phyloP scores from a whole-genome alignment of 1,139 yeast genomes.

The Candida albicans region DNA sequence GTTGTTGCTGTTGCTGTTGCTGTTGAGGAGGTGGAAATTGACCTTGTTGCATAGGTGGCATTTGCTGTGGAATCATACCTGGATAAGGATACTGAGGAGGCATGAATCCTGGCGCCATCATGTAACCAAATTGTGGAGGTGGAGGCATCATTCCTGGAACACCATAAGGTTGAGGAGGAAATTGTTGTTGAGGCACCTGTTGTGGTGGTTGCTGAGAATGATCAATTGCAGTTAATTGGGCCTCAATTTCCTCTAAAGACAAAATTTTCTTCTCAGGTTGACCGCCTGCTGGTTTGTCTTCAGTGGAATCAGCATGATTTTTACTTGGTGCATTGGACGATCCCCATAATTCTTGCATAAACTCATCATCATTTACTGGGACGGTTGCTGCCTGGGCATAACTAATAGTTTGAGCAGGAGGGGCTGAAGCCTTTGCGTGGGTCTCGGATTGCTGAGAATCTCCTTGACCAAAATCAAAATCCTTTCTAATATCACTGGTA shows the following conservation, averaged over 20 bases:
- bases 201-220: constrained; percentile 21
- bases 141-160: constrained; percentile 41
- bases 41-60: constrained; percentile 16
- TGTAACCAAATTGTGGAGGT: constrained; percentile 40
- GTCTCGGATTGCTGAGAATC: constrained; percentile 20
- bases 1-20: constrained; percentile 19
- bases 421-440: constrained; percentile 14
- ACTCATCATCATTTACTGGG: constrained; percentile 45
- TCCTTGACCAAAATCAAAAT: constrained; percentile 68
- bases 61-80: constrained; percentile 29
- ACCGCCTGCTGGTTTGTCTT: constrained; percentile 11
- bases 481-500: constrained; percentile 57
- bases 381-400: constrained; percentile 59
- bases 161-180: constrained; percentile 31
- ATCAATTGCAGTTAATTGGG: constrained; percentile 59
- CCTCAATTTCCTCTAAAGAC: constrained; percentile 76
- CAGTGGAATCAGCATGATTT: constrained; percentile 13
- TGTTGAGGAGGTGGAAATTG: constrained; percentile 20
- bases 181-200: constrained; percentile 20
- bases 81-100: constrained; percentile 45
- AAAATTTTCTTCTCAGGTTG: constrained; percentile 46
- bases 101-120: constrained; percentile 43
- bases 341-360: constrained; percentile 54
- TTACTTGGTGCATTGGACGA: constrained; percentile 33
- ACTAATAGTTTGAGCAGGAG: constrained; percentile 39